Evolutionary conservation across 2,329 filamentous ascomycete species (phyloP), one percentile per base, ranked within the genome.

Genomic region (Diaporthe destruens): DNA sequence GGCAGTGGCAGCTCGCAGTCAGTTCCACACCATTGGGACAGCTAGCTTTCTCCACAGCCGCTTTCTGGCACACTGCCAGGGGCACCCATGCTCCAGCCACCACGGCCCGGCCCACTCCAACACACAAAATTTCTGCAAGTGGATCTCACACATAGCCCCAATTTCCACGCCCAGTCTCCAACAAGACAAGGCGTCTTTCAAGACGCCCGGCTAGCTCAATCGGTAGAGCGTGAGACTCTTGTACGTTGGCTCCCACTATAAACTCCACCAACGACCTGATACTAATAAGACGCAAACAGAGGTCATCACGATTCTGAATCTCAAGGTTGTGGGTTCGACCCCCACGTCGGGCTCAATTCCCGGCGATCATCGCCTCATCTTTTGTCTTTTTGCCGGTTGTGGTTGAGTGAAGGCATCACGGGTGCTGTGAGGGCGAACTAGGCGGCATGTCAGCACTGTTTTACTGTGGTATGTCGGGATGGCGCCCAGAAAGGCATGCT

Each of bases 161-260:
- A 36, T 44, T 36, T 51, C 6, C 25, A n/a, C 11, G 0, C 25
- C 54, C 3, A 16, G 6, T 16, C 5, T 18, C 23, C 36, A 69
- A 69, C 54, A 39, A 51, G 20, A 51, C 29, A 49, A n/a, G 56
- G 34, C 36, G 56, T 42, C 34, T 20, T 51, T 14, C 29, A 9
- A 29, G 67, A 20, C 71, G 85, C 86, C 86, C 83, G 86, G 87
- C 85, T 90, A 90, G 88, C 88, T 90, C 88, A 90, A 90, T 90
- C 87, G 87, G 88, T 91, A 91, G 89, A 92, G 89, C 89, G 89
- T 91, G 86, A 90, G 89, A 91, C 90, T 91, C 89, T 88, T n/a
- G n/a, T n/a, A n/a, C n/a, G n/a, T n/a, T n/a, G n/a, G n/a, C n/a
- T n/a, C n/a, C n/a, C n/a, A n/a, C n/a, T n/a, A n/a, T n/a, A n/a